phyloP scores from a whole-genome alignment of 1,284 basidiomycete genomes.

The Ganoderma resinaceum region DNA sequence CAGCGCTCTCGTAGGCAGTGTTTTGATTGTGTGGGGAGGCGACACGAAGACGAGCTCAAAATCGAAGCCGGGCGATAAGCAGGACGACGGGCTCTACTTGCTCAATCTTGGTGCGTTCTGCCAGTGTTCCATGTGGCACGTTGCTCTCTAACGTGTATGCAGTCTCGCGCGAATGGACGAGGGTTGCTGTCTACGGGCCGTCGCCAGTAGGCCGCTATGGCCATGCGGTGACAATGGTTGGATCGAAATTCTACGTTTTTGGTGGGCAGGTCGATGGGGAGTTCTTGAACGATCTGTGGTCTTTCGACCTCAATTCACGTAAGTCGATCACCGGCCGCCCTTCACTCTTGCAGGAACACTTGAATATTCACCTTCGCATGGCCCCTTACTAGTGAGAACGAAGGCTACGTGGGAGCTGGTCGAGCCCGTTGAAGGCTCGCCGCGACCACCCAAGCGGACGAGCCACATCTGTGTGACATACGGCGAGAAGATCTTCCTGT shows the following conservation, averaged over 20 bases:
- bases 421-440: conserved; percentile 63
- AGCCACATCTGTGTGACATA: conserved; percentile 92
- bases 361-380: conserved; percentile 8
- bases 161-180: conserved; percentile 96
- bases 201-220: conserved; percentile 92
- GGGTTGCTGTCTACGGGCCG: conserved; percentile 78
- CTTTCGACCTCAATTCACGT: conserved; percentile 95
- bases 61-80: conserved; percentile 76
- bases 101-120: conserved; percentile 84
- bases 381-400: conserved; percentile 61
- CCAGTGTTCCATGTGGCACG: background rate
- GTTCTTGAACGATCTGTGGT: conserved; percentile 97
- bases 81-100: conserved; percentile 96
- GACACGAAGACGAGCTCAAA: conserved; percentile 86
- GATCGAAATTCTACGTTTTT: conserved; percentile 93
- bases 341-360: conserved; percentile 11
- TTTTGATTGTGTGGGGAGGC: conserved; percentile 98
- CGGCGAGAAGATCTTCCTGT: conserved; percentile 90
- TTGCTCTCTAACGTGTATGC: conserved; percentile 17
- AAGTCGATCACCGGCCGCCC: conserved; percentile 45
- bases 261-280: conserved; percentile 97
- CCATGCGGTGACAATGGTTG: conserved; percentile 94
- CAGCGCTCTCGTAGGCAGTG: conserved; percentile 93
- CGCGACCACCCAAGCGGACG: conserved; percentile 87
- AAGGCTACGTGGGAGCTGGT: conserved; percentile 84